Base-by-base conservation (phyloP, 2,329 filamentous ascomycete species). In the Alternaria sp. region DNA sequence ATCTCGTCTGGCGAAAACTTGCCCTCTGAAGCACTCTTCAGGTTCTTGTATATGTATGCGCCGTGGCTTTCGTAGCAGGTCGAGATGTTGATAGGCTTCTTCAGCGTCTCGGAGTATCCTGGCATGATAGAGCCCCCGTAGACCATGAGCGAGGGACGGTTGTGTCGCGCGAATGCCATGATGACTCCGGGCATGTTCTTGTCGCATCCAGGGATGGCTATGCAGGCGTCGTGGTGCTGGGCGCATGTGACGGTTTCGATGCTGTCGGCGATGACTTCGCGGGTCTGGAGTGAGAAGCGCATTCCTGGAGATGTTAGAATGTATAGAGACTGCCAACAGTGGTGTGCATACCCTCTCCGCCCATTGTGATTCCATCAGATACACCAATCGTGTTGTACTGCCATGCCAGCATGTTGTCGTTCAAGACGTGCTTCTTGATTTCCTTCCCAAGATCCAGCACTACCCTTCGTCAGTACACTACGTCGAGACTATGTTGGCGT, bases 131-230 rank as follows among this genome's bases (percentile, higher is more conserved):
- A 92, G 43, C 95, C 95, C 54, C 95, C 95, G 78, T 97, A 98
- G 63, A 98, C 91, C 93, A 97, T 97, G 77, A 97, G 84, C 51
- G 93, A 96, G 5, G 95, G 95, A 10, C 95, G 88, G 81, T 97
- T 97, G 81, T 96, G 93, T 61, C 95, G 88, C 13, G 92, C 93
- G 75, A 96, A 93, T 0, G 92, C 93, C 90, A 97, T 97, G 67
- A 96, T 85, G 15, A 92, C 91, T 67, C 94, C 94, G 0, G 94
- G 94, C 95, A 97, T 97, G 80, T 97, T 97, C 87, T 97, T 97
- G 83, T 97, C 94, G 79, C 94, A 97, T 11, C 94, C 94, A 0
- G 95, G 93, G 71, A 97, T 95, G 28, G 92, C 90, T 78, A 97
- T 94, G 79, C 94, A 96, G 62, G 93, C 95, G 78, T 97, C 95